Evolutionary conservation across 768 basidiomycete species (phyloP).

Genomic region (Boletus sensibilis): DNA sequence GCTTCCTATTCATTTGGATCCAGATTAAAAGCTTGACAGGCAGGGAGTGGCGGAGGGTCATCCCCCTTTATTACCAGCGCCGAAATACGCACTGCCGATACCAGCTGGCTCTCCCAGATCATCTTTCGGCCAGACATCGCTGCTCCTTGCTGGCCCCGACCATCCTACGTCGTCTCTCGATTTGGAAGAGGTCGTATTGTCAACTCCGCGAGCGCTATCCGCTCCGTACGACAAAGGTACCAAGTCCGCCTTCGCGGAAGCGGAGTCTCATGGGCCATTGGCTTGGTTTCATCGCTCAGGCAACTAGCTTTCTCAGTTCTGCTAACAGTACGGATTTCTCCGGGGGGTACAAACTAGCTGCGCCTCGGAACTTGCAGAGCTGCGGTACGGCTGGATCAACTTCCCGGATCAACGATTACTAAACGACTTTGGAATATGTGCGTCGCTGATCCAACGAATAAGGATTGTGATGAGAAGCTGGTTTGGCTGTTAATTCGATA

Average conservation of each 20-base stretch:
- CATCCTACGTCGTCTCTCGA: constrained; percentile 26
- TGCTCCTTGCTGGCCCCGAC: not conserved
- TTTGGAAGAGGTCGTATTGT: constrained; percentile 24
- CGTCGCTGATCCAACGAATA: not conserved
- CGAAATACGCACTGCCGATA: not conserved
- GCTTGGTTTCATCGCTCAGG: not conserved
- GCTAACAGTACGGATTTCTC: not conserved
- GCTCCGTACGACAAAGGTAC: constrained; percentile 11
- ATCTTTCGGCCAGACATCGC: not conserved
- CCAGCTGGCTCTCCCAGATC: not conserved
- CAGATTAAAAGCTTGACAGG: not conserved
- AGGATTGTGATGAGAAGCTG: not conserved
- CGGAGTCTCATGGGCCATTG: constrained; percentile 14
- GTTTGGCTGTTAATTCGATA: not conserved
- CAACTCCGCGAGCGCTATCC: constrained; percentile 34
- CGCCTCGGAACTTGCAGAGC: not conserved
- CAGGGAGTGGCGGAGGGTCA: not conserved
- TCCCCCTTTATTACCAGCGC: not conserved
- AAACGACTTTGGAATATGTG: not conserved
- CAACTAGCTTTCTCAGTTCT: not conserved
- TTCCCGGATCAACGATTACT: not conserved
- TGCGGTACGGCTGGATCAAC: not conserved
- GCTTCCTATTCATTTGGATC: not conserved
- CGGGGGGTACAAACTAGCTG: not conserved
- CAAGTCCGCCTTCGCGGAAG: constrained; percentile 34